These are phyloP conservation scores for Striga hermonthica DNA, from an alignment of 305 asterid genomes.

Conservation along the genomic window DNA sequence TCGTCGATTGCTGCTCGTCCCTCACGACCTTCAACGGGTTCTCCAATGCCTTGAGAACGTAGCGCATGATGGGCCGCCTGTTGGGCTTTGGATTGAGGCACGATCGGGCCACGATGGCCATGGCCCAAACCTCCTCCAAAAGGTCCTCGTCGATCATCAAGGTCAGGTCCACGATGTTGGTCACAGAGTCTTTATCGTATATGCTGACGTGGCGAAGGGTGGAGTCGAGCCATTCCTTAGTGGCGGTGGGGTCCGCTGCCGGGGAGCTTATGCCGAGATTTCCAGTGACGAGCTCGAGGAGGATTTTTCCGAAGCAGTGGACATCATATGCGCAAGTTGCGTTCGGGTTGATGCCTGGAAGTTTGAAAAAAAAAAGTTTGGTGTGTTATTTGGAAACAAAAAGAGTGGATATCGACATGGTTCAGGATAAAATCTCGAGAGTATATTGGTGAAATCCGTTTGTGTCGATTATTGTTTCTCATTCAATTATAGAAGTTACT, in stretches of 20 bases:
- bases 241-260: constrained; percentile 39
- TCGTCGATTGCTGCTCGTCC: constrained; percentile 55
- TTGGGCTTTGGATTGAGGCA: constrained; percentile 86
- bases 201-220: constrained; percentile 68
- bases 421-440: too few relatives aligned
- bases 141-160: constrained; percentile 80
- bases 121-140: constrained; percentile 95
- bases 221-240: constrained; percentile 70
- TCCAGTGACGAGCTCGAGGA: constrained; percentile 92
- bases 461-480: too few relatives aligned
- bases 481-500: too few relatives aligned
- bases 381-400: too few relatives aligned
- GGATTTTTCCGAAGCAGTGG: constrained; percentile 84
- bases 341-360: constrained; percentile 53
- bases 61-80: constrained; percentile 79
- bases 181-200: constrained; percentile 79
- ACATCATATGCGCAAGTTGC: constrained; percentile 82
- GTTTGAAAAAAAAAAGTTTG: neutral
- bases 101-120: constrained; percentile 85
- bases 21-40: constrained; percentile 85
- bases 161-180: constrained; percentile 81
- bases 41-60: constrained; percentile 82
- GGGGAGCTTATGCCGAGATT: constrained; percentile 84
- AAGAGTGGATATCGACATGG: too few relatives aligned
- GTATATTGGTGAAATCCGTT: too few relatives aligned